phyloP scores from a whole-genome alignment of 352 stramenopile species.

The Phytophthora chlamydospora region DNA sequence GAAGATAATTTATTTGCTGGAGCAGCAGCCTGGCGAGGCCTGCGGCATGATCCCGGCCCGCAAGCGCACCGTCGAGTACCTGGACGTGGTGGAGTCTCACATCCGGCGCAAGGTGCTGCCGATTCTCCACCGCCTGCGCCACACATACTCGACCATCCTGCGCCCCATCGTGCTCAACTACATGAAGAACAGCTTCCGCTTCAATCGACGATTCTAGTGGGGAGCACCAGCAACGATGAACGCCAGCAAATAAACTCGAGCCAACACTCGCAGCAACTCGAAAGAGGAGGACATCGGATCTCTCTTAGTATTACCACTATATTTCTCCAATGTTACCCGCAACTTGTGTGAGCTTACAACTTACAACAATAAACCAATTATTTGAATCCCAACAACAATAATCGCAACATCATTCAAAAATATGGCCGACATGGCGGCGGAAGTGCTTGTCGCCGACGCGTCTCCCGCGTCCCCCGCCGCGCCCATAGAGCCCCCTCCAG shows the following conservation, averaged over 20 bases:
- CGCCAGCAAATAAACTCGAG: constrained; percentile 16
- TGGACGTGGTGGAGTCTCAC: constrained; percentile 84
- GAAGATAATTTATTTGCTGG: constrained; percentile 91
- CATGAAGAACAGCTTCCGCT: constrained; percentile 69
- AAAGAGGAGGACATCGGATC: constrained; percentile 12
- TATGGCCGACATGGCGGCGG: background rate
- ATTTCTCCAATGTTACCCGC: too few species aligned
- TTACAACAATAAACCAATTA: too few species aligned
- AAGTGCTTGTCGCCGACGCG: background rate
- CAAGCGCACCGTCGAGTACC: constrained; percentile 78
- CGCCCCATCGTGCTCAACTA: constrained; percentile 81
- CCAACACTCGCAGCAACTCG: constrained; percentile 9
- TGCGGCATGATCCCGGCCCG: constrained; percentile 74
- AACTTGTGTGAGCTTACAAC: too few species aligned
- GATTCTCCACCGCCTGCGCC: constrained; percentile 76
- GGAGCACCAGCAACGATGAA: constrained; percentile 1
- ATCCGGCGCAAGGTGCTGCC: constrained; percentile 85
- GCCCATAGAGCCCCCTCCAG: background rate
- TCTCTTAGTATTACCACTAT: constrained; percentile 13
- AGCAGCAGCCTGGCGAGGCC: constrained; percentile 78
- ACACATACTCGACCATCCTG: constrained; percentile 83
- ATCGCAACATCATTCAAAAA: too few species aligned
- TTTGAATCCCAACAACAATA: too few species aligned
- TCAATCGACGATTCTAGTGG: constrained; percentile 47
- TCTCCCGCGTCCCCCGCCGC: constrained; percentile 3